Percentiles rank a stretch among this genome's conserved stretches.
Evolutionary conservation across 345 rosid species (phyloP).

Genomic region (Rhodamnia rubescens): DNA sequence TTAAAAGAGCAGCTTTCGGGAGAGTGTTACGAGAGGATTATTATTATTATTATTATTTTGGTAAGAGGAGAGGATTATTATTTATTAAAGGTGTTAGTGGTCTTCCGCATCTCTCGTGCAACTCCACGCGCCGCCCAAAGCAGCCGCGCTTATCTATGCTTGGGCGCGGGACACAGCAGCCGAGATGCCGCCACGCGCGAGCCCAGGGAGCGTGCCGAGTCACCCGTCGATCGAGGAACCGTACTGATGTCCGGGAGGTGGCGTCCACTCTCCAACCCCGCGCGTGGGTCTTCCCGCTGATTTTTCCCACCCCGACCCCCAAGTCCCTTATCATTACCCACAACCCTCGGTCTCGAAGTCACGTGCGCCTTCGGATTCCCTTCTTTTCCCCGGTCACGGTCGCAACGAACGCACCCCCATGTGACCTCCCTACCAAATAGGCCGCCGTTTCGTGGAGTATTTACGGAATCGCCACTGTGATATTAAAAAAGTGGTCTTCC

Average conservation of each 20-base stretch:
- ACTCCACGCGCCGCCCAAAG: not conserved
- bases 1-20: not conserved
- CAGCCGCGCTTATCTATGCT: not conserved
- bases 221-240: not conserved
- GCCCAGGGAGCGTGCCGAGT: not conserved
- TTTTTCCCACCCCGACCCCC: not conserved
- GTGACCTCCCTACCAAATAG: not conserved
- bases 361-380: constrained; percentile 4
- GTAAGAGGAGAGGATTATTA: not conserved
- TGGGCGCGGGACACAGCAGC: not conserved
- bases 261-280: not conserved
- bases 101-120: not conserved
- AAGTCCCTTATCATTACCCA: not conserved
- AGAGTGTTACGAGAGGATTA: not conserved
- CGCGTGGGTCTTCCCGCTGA: not conserved
- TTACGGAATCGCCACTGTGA: not conserved
- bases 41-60: not conserved
- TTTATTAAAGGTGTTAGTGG: no score
- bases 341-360: not conserved
- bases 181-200: no score
- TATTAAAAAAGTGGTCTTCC: not conserved
- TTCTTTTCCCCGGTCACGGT: not conserved
- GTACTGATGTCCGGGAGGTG: not conserved
- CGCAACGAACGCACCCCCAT: not conserved
- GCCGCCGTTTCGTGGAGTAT: not conserved